Conservation (phyloP, 345 rosid species). For the Hibiscus syriacus region DNA sequence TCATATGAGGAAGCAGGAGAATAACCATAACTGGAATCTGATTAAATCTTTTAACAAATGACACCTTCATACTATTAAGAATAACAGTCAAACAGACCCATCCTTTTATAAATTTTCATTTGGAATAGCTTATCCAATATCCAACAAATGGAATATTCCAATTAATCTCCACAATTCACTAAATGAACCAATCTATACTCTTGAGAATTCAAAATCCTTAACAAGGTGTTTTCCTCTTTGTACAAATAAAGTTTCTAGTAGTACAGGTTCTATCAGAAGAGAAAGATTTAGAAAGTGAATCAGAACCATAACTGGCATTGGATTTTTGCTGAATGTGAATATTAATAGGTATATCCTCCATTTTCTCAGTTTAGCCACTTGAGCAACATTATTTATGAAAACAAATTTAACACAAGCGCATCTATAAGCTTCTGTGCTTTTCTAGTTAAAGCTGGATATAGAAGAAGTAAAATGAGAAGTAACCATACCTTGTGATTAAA, state of each 20-base stretch:
- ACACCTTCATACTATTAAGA: too few species aligned
- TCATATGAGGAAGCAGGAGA: background rate
- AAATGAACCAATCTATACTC: background rate
- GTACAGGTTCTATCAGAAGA: background rate
- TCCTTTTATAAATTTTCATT: background rate
- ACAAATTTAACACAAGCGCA: background rate
- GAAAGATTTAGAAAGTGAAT: background rate
- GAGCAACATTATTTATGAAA: background rate
- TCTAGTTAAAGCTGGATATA: background rate
- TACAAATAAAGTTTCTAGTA: background rate
- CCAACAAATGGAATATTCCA: background rate
- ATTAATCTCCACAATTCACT: background rate
- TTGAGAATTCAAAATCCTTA: conserved; percentile 1
- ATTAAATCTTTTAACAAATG: background rate
- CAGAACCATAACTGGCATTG: background rate
- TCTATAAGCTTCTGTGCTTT: background rate
- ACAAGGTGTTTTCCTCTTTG: background rate
- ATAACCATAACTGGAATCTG: background rate
- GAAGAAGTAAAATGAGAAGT: background rate
- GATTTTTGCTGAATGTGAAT: background rate
- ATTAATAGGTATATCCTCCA: background rate
- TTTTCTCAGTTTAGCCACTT: background rate
- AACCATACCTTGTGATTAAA: conserved; percentile 82
- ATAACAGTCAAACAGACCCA: background rate
- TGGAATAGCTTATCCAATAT: background rate